Conservation (phyloP, 495 filamentous ascomycete species). For the Recurvomyces mirabilis region DNA sequence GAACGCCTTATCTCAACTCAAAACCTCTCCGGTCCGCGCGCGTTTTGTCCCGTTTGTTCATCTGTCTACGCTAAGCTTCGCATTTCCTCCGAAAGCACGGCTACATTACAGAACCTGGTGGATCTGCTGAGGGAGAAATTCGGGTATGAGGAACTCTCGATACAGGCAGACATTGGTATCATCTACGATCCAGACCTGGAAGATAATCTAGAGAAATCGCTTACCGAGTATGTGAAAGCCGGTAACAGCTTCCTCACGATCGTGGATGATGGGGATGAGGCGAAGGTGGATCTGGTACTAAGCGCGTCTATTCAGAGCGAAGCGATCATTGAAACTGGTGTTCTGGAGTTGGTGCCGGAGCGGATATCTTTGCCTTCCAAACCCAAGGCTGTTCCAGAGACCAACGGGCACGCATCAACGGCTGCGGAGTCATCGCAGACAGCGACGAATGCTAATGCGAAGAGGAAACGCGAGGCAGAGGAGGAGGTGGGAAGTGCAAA, state of each 20-base stretch:
- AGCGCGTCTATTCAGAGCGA: not conserved
- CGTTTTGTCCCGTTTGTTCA: conserved; percentile 71
- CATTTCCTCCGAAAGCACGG: conserved; percentile 56
- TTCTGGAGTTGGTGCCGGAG: conserved; percentile 3
- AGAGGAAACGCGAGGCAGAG: conserved; percentile 16
- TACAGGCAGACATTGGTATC: conserved; percentile 58
- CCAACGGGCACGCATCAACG: not conserved
- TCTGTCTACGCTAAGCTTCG: conserved; percentile 52
- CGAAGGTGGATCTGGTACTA: conserved; percentile 74
- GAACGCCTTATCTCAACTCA: conserved; percentile 65
- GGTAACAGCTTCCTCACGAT: conserved; percentile 71
- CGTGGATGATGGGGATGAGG: conserved; percentile 73
- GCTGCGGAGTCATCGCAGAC: not conserved
- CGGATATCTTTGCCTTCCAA: conserved; percentile 12
- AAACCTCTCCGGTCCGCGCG: conserved; percentile 62
- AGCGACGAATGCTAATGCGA: not conserved
- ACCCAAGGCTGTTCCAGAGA: not conserved
- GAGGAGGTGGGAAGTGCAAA: conserved; percentile 13
- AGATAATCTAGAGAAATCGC: conserved; percentile 69
- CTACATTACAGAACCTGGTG: conserved; percentile 69
- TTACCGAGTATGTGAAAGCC: conserved; percentile 64
- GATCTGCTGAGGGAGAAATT: conserved; percentile 57
- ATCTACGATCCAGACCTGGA: conserved; percentile 84
- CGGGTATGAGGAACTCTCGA: conserved; percentile 74
- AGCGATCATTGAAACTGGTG: not conserved